Base-by-base conservation (phyloP, 2,329 filamentous ascomycete genomes). In the Sclerotinia spermophila region DNA sequence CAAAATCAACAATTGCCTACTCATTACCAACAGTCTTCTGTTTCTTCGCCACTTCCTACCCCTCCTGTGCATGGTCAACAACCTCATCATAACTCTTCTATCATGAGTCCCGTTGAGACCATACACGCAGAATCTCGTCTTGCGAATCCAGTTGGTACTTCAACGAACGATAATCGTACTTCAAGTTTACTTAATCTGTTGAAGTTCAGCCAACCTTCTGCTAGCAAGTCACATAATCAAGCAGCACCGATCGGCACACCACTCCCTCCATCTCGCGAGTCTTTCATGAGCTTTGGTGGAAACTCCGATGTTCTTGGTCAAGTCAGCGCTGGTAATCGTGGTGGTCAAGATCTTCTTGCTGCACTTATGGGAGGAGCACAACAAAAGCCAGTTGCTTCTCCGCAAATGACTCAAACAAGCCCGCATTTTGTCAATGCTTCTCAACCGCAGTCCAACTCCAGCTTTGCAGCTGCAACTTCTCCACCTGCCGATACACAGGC, bases 401-500 rank as follows among this genome's bases (percentile, higher is more conserved):
- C 42, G n/a, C 75, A 76, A 55, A 76, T 77, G 67, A 42, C 13
- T 44, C 60, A 64, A 64, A 40, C 72, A 30, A 74, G 62, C 61
- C 72, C 75, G n/a, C 75, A 75, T 64, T 73, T 74, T 53, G 44
- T 75, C 6, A 71, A 76, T 30, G 71, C 77, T 59, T 71, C 77
- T 45, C 77, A 78, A 61, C 65, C 72, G 40, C 56, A 72, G 59
- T 72, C 72, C 5, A 10, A 21, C 45, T 68, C 71, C 27, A 73
- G 60, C 55, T 78, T 77, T 60, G 71, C 67, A 53, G 86, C 85
- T 81, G 81, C 83, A 38, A 82, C 83, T 45, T 83, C 86, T 58
- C 86, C 88, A 68, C 82, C 86, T 33, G 85, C 88, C 61, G 90
- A 93, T 79, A 92, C 94, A 6, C 92, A 96, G 80, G 90, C 95